Evolutionary conservation across 2,329 filamentous ascomycete species (phyloP), one percentile per base, ranked within the genome.

Genomic region (Apiospora koreana): DNA sequence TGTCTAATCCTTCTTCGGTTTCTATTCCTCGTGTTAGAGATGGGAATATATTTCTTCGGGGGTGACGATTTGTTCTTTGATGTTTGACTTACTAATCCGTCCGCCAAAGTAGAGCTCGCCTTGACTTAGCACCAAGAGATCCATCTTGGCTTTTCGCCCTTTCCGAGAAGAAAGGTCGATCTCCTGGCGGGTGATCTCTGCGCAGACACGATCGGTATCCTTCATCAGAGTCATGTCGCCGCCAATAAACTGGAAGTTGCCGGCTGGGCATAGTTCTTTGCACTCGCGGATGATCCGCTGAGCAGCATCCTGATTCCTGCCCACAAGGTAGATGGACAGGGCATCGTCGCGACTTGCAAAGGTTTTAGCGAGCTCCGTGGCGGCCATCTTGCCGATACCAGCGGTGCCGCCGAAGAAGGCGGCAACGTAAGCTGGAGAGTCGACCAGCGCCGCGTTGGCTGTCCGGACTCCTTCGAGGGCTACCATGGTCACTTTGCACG

Each of bases 251-350:
- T 46, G 43, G 18, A 46, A 46, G 8, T 46, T 46, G 18, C 43
- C 43, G 43, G 43, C 43, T n/a, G 43, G 43, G 43, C 23, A 50
- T 16, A 28, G 12, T 2, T 7, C 23, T 28, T 50, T 76, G 73
- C 79, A 78, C 16, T 78, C 75, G 28, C 79, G 77, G 8, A 50
- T 50, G 12, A 50, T 28, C 23, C 23, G 12, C 48, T 50, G 12
- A 6, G 48, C n/a, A 6, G 12, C 48, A 14, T 50, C 23, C 23
- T 50, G 43, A 12, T 28, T 50, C 48, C 48, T 50, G 48, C 23
- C 48, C 10, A 28, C 10, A 16, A 50, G 25, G 12, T 25, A 16
- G 48, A 28, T 16, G 23, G 23, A 18, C 25, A 83, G 74, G 28
- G 70, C 70, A 58, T 69, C 68, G 21, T 69, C 70, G 14, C 68